Conservation (phyloP, 2,329 filamentous ascomycete genomes). For the Didymella pomorum region DNA sequence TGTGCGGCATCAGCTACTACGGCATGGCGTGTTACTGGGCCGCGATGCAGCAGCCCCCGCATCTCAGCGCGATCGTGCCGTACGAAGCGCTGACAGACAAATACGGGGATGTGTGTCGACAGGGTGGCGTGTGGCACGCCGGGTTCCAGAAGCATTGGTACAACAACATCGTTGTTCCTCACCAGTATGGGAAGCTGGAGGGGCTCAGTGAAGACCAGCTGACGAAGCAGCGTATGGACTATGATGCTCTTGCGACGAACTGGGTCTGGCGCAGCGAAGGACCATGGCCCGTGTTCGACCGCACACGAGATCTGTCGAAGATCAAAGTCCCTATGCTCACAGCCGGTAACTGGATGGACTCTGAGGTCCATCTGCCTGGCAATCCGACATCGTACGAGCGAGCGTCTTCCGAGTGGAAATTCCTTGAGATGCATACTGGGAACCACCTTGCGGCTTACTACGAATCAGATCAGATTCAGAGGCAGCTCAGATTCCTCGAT, state of each 20-base stretch:
- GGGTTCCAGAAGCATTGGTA: not conserved
- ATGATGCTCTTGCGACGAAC: not conserved
- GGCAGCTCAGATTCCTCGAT: not conserved
- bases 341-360: not conserved
- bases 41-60: constrained; percentile 7
- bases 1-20: constrained; percentile 5
- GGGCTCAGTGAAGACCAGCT: not conserved
- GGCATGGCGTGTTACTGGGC: constrained; percentile 10
- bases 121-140: not conserved
- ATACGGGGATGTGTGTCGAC: not conserved
- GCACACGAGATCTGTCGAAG: not conserved
- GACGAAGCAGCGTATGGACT: not conserved
- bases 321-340: not conserved
- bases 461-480: not conserved
- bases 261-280: not conserved
- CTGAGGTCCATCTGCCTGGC: not conserved
- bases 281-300: not conserved
- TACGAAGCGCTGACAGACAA: not conserved
- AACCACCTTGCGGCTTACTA: not conserved
- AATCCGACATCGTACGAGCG: not conserved
- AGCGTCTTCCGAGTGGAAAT: not conserved
- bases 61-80: not conserved
- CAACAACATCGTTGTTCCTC: not conserved
- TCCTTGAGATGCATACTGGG: not conserved
- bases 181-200: not conserved